These are phyloP conservation scores for Syncephalastrum sp. DNA, from an alignment of 371 early-diverging fungal genomes.

Conservation along the genomic window DNA sequence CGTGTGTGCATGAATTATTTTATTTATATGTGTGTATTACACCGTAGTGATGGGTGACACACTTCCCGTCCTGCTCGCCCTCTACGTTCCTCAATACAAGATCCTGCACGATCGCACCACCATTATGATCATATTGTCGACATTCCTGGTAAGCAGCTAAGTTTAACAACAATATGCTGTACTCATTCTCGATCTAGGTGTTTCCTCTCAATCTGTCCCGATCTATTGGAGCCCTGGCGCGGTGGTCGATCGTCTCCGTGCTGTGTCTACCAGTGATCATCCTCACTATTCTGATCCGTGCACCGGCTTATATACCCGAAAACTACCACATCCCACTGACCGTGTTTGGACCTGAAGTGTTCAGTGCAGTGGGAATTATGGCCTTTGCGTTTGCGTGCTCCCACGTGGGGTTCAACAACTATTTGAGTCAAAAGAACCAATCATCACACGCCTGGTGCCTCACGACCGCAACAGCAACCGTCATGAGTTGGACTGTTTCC, in stretches of 20 bases:
- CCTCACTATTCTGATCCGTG: slow-evolving; percentile 33
- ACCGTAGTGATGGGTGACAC: slow-evolving; percentile 46
- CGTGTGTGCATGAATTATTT: not conserved
- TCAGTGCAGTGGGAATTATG: slow-evolving; percentile 62
- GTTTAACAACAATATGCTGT: not conserved
- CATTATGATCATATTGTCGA: slow-evolving; percentile 27
- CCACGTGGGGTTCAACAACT: slow-evolving; percentile 61
- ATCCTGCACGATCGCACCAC: slow-evolving; percentile 19
- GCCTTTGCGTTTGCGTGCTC: slow-evolving; percentile 63
- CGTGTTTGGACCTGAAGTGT: slow-evolving; percentile 50
- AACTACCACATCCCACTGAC: slow-evolving; percentile 32
- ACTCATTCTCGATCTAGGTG: slow-evolving; percentile 16
- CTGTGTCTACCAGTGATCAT: slow-evolving; percentile 43
- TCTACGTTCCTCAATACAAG: slow-evolving; percentile 22
- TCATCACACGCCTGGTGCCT: slow-evolving; percentile 44
- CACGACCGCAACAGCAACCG: slow-evolving; percentile 46
- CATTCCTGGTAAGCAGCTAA: slow-evolving; percentile 23
- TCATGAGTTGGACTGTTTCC: slow-evolving; percentile 49
- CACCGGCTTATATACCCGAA: slow-evolving; percentile 46
- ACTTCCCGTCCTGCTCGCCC: slow-evolving; percentile 32
- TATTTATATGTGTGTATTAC: slow-evolving; percentile 1
- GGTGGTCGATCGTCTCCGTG: slow-evolving; percentile 41
- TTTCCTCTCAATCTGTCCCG: slow-evolving; percentile 39
- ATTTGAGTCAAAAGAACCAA: slow-evolving; percentile 44
- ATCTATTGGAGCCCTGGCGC: slow-evolving; percentile 48